phyloP scores from a whole-genome alignment of 2,329 filamentous ascomycete species.

The Trichophyton mentagrophytes region DNA sequence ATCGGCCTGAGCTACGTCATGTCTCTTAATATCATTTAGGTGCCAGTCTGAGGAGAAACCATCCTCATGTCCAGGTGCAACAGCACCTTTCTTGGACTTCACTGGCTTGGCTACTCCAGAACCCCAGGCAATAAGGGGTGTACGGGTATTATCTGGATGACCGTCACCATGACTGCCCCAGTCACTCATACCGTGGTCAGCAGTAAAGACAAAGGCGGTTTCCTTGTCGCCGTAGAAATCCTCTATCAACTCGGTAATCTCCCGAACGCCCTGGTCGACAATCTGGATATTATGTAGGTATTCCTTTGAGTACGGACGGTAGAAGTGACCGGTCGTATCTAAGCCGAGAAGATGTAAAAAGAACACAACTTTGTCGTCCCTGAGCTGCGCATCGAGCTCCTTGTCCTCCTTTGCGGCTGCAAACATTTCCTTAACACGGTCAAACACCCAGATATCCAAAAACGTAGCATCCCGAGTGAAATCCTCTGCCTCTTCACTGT shows the following conservation, averaged over 20 bases:
- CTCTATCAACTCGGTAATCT: constrained; percentile 68
- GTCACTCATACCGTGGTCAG: constrained; percentile 98
- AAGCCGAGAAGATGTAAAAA: constrained; percentile 88
- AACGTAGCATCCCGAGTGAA: constrained; percentile 70
- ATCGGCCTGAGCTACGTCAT: constrained; percentile 90
- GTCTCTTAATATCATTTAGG: constrained; percentile 63
- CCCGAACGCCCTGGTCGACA: constrained; percentile 78
- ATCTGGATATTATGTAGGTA: constrained; percentile 91
- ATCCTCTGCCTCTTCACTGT: constrained; percentile 75
- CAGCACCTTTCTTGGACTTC: constrained; percentile 35
- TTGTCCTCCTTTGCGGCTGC: constrained; percentile 63
- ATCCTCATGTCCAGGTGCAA: constrained; percentile 75
- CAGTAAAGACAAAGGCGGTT: constrained; percentile 92
- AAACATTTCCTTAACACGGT: constrained; percentile 80
- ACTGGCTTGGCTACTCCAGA: constrained; percentile 72
- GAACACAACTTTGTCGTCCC: constrained; percentile 80
- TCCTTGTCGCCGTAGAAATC: constrained; percentile 73
- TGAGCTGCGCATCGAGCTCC: constrained; percentile 57
- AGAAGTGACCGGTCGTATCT: constrained; percentile 77
- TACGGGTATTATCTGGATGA: constrained; percentile 92
- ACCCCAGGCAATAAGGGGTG: constrained; percentile 85
- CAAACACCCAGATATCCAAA: constrained; percentile 91
- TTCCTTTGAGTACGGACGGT: constrained; percentile 85
- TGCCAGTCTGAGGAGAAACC: constrained; percentile 79
- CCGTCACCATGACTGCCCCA: constrained; percentile 98